phyloP scores from a whole-genome alignment of 108 stramenopile genomes.

The Nitzschia sp. region DNA sequence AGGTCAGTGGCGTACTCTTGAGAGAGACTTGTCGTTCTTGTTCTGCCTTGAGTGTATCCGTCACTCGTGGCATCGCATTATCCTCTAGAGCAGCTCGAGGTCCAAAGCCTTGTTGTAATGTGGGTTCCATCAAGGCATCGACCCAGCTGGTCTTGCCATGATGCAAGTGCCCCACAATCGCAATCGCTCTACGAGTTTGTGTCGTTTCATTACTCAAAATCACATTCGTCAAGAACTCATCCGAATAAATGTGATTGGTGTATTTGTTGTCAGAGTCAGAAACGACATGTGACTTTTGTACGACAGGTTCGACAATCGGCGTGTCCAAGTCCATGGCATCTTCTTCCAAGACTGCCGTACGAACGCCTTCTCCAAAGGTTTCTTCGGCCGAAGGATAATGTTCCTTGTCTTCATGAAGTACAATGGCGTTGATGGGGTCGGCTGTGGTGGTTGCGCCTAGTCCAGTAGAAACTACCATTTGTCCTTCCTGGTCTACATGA shows the following conservation, averaged over 20 bases:
- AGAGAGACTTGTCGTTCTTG: constrained; percentile 93
- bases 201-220: constrained; percentile 76
- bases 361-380: constrained; percentile 91
- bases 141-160: constrained; percentile 93
- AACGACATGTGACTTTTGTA: constrained; percentile 53
- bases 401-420: constrained; percentile 98
- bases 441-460: constrained; percentile 30
- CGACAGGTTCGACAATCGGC: constrained; percentile 94
- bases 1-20: constrained; percentile 86
- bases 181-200: constrained; percentile 76
- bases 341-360: constrained; percentile 96
- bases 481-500: constrained; percentile 43
- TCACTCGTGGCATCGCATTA: constrained; percentile 67
- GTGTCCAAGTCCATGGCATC: constrained; percentile 97
- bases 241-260: constrained; percentile 38
- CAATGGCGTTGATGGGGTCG: constrained; percentile 80
- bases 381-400: constrained; percentile 97
- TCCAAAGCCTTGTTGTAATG: constrained; percentile 42
- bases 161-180: constrained; percentile 95
- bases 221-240: constrained; percentile 59
- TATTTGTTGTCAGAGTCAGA: background rate
- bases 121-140: constrained; percentile 84
- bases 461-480: constrained; percentile 36
- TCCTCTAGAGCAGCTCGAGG: constrained; percentile 41
- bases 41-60: constrained; percentile 90